Percentiles rank a stretch among this genome's conserved stretches.
phyloP scores from a whole-genome alignment of 164 flowering plant genomes.

The Sextonia rubra region DNA sequence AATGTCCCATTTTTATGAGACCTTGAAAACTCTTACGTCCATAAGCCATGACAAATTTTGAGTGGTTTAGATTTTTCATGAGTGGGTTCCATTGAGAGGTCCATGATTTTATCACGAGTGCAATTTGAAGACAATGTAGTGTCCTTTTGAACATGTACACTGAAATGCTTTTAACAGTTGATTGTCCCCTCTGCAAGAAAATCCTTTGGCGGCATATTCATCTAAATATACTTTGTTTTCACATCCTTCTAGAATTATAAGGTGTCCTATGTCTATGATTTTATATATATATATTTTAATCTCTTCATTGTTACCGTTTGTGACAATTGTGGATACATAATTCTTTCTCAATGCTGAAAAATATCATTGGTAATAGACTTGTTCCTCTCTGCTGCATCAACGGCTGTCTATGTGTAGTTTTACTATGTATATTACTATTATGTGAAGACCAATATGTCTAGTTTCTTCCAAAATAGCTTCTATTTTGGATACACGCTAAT shows the following conservation, averaged over 20 bases:
- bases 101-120: too few relatives aligned
- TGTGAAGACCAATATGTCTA: slow-evolving; percentile 97
- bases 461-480: slow-evolving; percentile 98
- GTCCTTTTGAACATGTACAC: too few relatives aligned
- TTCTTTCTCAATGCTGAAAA: slow-evolving; percentile 97
- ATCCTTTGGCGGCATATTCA: slow-evolving; percentile 98
- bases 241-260: slow-evolving; percentile 99
- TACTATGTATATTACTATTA: slow-evolving; percentile 88
- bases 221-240: slow-evolving; percentile 98
- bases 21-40: too few relatives aligned
- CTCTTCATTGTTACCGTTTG: slow-evolving; percentile 88
- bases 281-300: slow-evolving; percentile 92
- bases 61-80: too few relatives aligned
- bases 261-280: slow-evolving; percentile 98
- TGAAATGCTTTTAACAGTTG: too few relatives aligned
- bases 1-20: too few relatives aligned
- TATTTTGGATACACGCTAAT: slow-evolving; percentile 96
- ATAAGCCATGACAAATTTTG: too few relatives aligned
- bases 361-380: slow-evolving; percentile 99
- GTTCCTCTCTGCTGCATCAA: slow-evolving; percentile 97
- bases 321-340: slow-evolving; percentile 95
- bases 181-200: too few relatives aligned
- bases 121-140: too few relatives aligned
- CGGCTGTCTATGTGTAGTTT: slow-evolving; percentile 88
- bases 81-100: too few relatives aligned